These are phyloP conservation scores for Clarireedia monteithiana DNA, from an alignment of 2,329 filamentous ascomycete species.

Conservation along the genomic window DNA sequence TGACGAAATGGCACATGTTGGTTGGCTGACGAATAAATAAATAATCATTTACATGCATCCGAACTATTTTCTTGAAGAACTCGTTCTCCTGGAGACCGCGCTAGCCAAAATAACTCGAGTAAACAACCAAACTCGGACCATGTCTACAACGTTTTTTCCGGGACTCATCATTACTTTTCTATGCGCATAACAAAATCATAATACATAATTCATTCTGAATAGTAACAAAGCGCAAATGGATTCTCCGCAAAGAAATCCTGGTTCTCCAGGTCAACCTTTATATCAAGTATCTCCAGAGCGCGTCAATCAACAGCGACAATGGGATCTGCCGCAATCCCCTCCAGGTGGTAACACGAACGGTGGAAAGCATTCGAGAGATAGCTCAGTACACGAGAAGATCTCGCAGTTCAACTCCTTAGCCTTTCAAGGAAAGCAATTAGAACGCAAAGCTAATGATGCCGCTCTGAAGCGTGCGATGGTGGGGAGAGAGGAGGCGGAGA, in stretches of 20 bases:
- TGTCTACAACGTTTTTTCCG: background rate
- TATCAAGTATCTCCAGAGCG: slow-evolving; percentile 57
- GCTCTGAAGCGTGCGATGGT: slow-evolving; percentile 59
- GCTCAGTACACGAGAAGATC: slow-evolving; percentile 59
- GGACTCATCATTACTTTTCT: background rate
- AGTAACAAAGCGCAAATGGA: slow-evolving; percentile 33
- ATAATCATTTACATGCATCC: too few species aligned
- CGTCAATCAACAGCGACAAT: slow-evolving; percentile 42
- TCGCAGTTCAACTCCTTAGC: slow-evolving; percentile 66
- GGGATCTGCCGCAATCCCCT: slow-evolving; percentile 16
- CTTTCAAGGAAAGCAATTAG: slow-evolving; percentile 46
- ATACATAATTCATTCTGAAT: background rate
- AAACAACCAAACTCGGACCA: too few species aligned
- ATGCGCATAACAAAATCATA: background rate
- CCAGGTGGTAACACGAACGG: slow-evolving; percentile 9
- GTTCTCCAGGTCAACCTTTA: slow-evolving; percentile 50
- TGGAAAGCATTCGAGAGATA: slow-evolving; percentile 39
- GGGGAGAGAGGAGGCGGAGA: slow-evolving; percentile 64
- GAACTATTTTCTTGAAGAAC: too few species aligned
- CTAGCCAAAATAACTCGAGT: too few species aligned
- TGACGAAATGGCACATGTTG: too few species aligned
- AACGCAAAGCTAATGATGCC: slow-evolving; percentile 57
- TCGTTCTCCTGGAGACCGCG: too few species aligned
- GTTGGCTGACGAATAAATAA: too few species aligned
- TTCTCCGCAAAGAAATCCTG: slow-evolving; percentile 39